Evolutionary conservation across 495 filamentous ascomycete genomes (phyloP).

Genomic region (Entonaema liquescens): DNA sequence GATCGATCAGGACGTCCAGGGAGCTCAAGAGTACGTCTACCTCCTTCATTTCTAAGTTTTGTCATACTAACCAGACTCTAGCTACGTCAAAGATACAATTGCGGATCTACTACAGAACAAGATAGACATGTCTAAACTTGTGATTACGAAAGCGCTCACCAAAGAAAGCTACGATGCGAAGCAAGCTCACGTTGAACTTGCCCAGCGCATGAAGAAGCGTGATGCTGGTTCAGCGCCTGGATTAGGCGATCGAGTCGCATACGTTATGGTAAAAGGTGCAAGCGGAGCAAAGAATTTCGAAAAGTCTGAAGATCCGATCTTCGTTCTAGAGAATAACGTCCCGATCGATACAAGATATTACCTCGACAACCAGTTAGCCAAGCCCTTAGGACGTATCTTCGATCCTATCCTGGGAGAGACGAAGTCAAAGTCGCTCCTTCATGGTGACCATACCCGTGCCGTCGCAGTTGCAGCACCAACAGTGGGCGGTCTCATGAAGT

Average conservation of each 20-base stretch:
- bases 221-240: conserved; percentile 94
- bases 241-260: conserved; percentile 95
- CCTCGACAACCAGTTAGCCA: conserved; percentile 96
- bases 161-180: conserved; percentile 84
- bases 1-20: conserved; percentile 87
- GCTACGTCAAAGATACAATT: conserved; percentile 96
- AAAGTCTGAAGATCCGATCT: conserved; percentile 94
- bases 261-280: conserved; percentile 95
- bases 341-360: conserved; percentile 99
- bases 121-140: conserved; percentile 97
- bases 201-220: conserved; percentile 92
- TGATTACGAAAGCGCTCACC: conserved; percentile 96
- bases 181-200: conserved; percentile 95
- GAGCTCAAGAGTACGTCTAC: conserved; percentile 85
- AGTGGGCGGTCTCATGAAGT: conserved; percentile 96
- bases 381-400: conserved; percentile 94
- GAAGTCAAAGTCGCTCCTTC: conserved; percentile 81
- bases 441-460: conserved; percentile 89
- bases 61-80: conserved; percentile 49
- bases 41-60: background rate
- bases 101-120: conserved; percentile 96
- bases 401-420: conserved; percentile 95
- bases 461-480: conserved; percentile 90
- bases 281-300: conserved; percentile 92
- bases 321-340: conserved; percentile 95